Conservation (phyloP, 2,329 filamentous ascomycete species). For the Aspergillus cejpii region DNA sequence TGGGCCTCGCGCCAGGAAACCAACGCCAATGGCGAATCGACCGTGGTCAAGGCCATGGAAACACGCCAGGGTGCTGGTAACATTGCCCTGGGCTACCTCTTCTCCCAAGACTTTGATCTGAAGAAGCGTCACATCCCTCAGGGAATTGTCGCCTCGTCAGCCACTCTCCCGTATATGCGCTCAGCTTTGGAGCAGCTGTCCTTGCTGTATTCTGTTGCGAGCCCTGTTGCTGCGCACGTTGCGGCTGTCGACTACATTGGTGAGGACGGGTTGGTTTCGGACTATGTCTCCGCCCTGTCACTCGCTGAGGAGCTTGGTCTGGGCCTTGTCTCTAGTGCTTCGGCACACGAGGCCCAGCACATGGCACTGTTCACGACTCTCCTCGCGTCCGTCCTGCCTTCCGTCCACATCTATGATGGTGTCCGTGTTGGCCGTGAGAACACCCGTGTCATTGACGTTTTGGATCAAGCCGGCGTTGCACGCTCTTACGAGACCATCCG, state of each 20-base stretch:
- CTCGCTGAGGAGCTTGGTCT: constrained; percentile 85
- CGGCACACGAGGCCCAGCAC: constrained; percentile 87
- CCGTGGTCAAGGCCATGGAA: constrained; percentile 72
- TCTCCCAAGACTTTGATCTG: constrained; percentile 92
- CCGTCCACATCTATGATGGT: constrained; percentile 82
- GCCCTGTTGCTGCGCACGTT: constrained; percentile 86
- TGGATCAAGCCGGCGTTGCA: constrained; percentile 64
- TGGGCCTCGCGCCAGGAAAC: constrained; percentile 65
- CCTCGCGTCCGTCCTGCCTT: constrained; percentile 70
- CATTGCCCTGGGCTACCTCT: constrained; percentile 92
- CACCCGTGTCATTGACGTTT: constrained; percentile 71
- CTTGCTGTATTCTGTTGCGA: constrained; percentile 82
- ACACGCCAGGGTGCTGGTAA: constrained; percentile 82
- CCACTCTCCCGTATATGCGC: constrained; percentile 72
- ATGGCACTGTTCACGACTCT: constrained; percentile 86
- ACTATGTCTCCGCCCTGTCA: constrained; percentile 75
- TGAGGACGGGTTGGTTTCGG: constrained; percentile 67
- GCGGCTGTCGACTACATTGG: constrained; percentile 80
- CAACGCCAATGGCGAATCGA: constrained; percentile 77
- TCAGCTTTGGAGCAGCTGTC: constrained; percentile 85
- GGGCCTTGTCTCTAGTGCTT: constrained; percentile 75
- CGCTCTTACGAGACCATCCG: constrained; percentile 62
- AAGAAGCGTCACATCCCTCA: constrained; percentile 88
- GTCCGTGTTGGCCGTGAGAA: constrained; percentile 77
- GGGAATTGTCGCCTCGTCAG: constrained; percentile 78